Base-by-base conservation (phyloP, 2,329 filamentous ascomycete genomes). In the Colletotrichum gigasporum region DNA sequence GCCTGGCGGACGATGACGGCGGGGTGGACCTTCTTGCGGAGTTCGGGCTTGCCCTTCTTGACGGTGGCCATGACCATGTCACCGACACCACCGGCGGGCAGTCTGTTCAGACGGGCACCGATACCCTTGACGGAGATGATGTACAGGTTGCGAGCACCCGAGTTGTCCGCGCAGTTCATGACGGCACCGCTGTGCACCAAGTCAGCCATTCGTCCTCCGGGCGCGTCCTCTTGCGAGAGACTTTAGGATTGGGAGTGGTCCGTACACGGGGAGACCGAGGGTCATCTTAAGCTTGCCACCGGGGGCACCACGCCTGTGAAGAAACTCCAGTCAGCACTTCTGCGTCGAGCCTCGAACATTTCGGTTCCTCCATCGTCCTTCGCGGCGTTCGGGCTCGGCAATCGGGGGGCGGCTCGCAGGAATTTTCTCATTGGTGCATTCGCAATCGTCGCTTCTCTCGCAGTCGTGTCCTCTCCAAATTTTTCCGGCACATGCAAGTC, bases 281-380 rank as follows among this genome's bases (percentile, higher is more conserved):
- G 96, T 97, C 96, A 99, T 99, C 92, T 97, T 98, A 79, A 98
- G 92, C 92, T 99, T 99, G 92, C 96, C 96, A 90, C 96, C 96
- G 80, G 94, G 92, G 88, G 93, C 91, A 92, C 91, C 92, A 89
- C 93, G 88, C 72, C 88, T 90, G 74, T 70, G 74, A 70, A 57
- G 50, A 12, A 45, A 44, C 18, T 54, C 26, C 35, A 53, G 66
- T 53, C 62, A 66, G 63, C 71, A 71, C 64, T 76, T 81, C 72
- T 81, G 77, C 74, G 48, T 57, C 63, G 24, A 42, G 48, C 53
- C 18, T 45, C 14, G 54, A 16, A 10, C 35, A 44, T 18, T 24
- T 9, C n/a, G 8, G 14, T 39, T 51, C 41, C 45, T 56, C 60
- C 41, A 3, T 35, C 26, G 48, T 52, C 53, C 41, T 24, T 37